Percentiles rank a stretch among this genome's conserved stretches.
Evolutionary conservation across 1,284 basidiomycete genomes (phyloP).

Genomic region (Xerocomus amazonicus): DNA sequence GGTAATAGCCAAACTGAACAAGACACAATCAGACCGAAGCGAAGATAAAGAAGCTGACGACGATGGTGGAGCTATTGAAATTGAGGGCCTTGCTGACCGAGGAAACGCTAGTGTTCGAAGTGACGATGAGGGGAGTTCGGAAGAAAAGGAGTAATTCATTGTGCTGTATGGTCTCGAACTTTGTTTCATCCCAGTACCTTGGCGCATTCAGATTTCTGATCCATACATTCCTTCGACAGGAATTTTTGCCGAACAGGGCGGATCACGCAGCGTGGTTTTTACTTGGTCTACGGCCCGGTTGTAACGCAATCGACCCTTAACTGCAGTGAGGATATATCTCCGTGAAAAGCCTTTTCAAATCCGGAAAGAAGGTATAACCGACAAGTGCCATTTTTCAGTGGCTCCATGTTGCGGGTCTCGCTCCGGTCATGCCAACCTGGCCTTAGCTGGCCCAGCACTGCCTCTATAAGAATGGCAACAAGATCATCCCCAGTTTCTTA

Average conservation of each 20-base stretch:
- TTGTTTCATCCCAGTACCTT: conserved; percentile 11
- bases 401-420: neutral
- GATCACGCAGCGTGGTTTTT: conserved; percentile 15
- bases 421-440: neutral
- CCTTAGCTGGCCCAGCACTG: conserved; percentile 14
- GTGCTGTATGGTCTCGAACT: conserved; percentile 23
- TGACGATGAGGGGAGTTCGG: conserved; percentile 35
- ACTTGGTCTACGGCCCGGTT: conserved; percentile 8
- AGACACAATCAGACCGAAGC: conserved; percentile 50
- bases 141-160: conserved; percentile 33
- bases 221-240: conserved; percentile 13
- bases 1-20: conserved; percentile 73
- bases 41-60: conserved; percentile 43
- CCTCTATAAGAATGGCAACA: conserved; percentile 16
- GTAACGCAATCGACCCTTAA: conserved; percentile 1
- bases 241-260: conserved; percentile 14
- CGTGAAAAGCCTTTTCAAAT: conserved; percentile 6
- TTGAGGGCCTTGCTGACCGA: conserved; percentile 55
- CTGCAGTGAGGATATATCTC: conserved; percentile 6
- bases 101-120: conserved; percentile 22
- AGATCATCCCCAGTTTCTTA: conserved; percentile 11
- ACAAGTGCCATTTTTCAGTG: conserved; percentile 1
- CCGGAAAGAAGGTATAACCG: conserved; percentile 6
- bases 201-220: conserved; percentile 20
- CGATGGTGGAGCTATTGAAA: conserved; percentile 45